These are phyloP conservation scores for Phytomonas francai DNA, from an alignment of 208 protist genomes.

Conservation along the genomic window DNA sequence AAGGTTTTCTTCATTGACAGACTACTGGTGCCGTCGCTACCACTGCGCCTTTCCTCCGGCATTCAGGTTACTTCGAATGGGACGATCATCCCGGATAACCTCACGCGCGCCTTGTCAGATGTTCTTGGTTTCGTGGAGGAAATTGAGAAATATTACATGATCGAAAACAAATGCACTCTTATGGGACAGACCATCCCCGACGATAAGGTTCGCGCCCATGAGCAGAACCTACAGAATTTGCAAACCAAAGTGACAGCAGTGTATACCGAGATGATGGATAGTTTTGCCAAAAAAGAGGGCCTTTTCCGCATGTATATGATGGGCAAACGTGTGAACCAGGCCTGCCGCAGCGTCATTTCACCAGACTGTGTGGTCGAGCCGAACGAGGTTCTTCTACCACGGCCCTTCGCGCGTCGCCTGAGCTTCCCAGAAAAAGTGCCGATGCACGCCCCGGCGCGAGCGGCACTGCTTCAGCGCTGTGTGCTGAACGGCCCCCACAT, in stretches of 20 bases:
- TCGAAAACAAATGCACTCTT: constrained; percentile 52
- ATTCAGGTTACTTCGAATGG: constrained; percentile 62
- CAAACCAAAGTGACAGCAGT: constrained; percentile 77
- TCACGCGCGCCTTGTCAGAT: constrained; percentile 58
- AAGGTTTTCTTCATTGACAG: constrained; percentile 84
- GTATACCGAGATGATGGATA: constrained; percentile 66
- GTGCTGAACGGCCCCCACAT: constrained; percentile 96
- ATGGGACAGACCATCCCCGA: constrained; percentile 34
- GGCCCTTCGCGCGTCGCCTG: constrained; percentile 91
- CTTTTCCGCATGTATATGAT: constrained; percentile 99
- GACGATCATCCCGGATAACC: constrained; percentile 48
- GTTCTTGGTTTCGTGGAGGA: constrained; percentile 75
- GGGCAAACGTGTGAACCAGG: constrained; percentile 99
- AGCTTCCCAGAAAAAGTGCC: constrained; percentile 95
- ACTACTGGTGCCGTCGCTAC: constrained; percentile 77
- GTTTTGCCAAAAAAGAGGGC: constrained; percentile 99
- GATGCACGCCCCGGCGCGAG: constrained; percentile 56
- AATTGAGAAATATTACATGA: constrained; percentile 73
- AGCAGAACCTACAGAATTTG: constrained; percentile 82
- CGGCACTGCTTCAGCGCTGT: constrained; percentile 85
- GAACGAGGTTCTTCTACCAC: constrained; percentile 93
- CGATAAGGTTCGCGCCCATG: constrained; percentile 58
- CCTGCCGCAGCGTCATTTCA: constrained; percentile 98
- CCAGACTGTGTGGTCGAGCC: constrained; percentile 97
- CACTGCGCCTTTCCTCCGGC: constrained; percentile 73